phyloP scores from a whole-genome alignment of 495 filamentous ascomycete species.

The Trichoderma orchidacearum region DNA sequence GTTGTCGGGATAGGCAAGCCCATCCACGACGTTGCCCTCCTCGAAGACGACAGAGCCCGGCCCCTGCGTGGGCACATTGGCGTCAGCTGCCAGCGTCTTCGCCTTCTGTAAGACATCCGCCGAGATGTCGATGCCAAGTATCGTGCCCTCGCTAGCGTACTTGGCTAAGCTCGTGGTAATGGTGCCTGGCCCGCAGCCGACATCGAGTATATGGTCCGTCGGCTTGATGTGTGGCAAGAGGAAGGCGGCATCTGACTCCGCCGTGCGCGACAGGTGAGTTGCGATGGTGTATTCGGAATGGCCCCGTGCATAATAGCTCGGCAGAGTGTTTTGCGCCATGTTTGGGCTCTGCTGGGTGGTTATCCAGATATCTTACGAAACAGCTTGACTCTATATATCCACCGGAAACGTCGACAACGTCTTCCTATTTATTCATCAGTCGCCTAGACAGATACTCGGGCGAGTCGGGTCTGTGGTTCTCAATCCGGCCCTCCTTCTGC shows the following conservation, averaged over 20 bases:
- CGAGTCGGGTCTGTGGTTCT: not conserved
- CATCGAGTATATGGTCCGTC: slow-evolving; percentile 32
- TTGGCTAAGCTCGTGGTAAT: slow-evolving; percentile 38
- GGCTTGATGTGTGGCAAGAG: slow-evolving; percentile 8
- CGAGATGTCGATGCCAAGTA: slow-evolving; percentile 13
- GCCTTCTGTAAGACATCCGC: slow-evolving; percentile 10
- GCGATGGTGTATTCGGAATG: slow-evolving; percentile 20
- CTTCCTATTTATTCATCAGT: not conserved
- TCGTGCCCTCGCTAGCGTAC: slow-evolving; percentile 28
- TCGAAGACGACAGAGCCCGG: slow-evolving; percentile 25
- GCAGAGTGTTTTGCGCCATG: slow-evolving; percentile 12
- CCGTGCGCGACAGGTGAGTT: slow-evolving; percentile 17
- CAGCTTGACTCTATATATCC: not conserved
- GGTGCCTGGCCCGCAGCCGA: slow-evolving; percentile 44
- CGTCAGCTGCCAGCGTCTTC: slow-evolving; percentile 8
- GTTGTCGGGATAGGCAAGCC: slow-evolving; percentile 24
- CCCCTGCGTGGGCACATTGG: slow-evolving; percentile 3
- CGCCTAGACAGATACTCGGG: not conserved
- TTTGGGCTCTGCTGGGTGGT: not conserved
- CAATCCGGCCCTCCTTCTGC: not conserved
- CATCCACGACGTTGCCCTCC: slow-evolving; percentile 21
- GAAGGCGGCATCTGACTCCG: slow-evolving; percentile 13
- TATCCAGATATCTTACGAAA: not conserved
- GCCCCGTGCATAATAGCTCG: slow-evolving; percentile 18
- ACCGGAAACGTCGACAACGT: no score